Evolutionary conservation across 139 green algal genomes (phyloP).

Genomic region (Gonium pectorale): DNA sequence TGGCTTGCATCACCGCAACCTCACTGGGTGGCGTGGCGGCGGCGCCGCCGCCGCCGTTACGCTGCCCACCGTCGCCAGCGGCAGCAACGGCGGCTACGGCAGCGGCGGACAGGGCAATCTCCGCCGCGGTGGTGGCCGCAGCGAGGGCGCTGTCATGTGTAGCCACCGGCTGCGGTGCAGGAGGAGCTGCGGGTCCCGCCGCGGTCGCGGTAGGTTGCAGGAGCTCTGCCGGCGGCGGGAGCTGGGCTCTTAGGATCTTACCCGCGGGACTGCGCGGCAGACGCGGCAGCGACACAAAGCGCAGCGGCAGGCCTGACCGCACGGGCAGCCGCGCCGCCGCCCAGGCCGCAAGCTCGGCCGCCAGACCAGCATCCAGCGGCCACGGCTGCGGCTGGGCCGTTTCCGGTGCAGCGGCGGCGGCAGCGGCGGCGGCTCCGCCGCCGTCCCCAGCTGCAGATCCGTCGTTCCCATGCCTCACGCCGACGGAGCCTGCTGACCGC

Average conservation of each 20-base stretch:
- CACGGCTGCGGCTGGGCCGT: background rate
- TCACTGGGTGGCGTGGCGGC: background rate
- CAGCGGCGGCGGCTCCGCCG: too few relatives aligned
- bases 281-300: background rate
- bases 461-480: too few relatives aligned
- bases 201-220: background rate
- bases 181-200: background rate
- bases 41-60: background rate
- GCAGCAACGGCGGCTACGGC: background rate
- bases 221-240: conserved; percentile 16
- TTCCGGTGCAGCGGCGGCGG: too few relatives aligned
- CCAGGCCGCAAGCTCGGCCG: background rate
- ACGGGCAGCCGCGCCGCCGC: background rate
- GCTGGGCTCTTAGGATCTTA: conserved; percentile 19
- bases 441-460: too few relatives aligned
- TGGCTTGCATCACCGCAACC: conserved; percentile 23
- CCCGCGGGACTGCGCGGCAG: conserved; percentile 45
- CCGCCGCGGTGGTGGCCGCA: background rate
- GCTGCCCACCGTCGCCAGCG: too few relatives aligned
- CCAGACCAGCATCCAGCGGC: background rate
- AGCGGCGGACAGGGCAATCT: background rate
- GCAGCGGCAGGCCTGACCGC: background rate
- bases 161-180: background rate
- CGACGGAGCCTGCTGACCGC: too few relatives aligned
- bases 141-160: background rate